These are phyloP conservation scores for Penicillium occitanis DNA, from an alignment of 2,329 filamentous ascomycete species.

Conservation along the genomic window DNA sequence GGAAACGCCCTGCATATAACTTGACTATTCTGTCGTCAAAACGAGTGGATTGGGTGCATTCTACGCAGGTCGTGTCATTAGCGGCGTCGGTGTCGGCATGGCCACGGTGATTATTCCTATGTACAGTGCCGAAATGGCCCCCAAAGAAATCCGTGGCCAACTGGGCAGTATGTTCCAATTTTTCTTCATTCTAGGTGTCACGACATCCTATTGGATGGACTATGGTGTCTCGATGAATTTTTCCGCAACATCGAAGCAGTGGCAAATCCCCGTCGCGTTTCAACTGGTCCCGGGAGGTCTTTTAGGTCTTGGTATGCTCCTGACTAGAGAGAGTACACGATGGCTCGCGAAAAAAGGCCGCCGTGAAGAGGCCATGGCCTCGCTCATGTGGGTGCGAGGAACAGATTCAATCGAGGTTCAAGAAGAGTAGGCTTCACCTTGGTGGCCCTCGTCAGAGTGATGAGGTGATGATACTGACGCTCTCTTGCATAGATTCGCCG, in stretches of 20 bases:
- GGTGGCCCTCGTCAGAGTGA: too few species aligned
- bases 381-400: constrained; percentile 52
- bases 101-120: constrained; percentile 58
- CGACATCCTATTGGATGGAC: constrained; percentile 41
- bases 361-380: constrained; percentile 49
- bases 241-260: constrained; percentile 44
- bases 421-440: constrained; percentile 11
- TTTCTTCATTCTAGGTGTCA: constrained; percentile 32
- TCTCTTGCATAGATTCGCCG: constrained; percentile 5
- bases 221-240: constrained; percentile 49
- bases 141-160: constrained; percentile 55
- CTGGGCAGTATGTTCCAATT: constrained; percentile 52
- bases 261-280: constrained; percentile 51
- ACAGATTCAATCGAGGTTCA: constrained; percentile 29
- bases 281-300: constrained; percentile 52
- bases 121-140: constrained; percentile 57
- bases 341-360: constrained; percentile 53
- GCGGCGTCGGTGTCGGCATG: constrained; percentile 55
- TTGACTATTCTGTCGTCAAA: constrained; percentile 42
- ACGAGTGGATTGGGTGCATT: constrained; percentile 41
- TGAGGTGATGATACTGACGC: too few species aligned
- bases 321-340: constrained; percentile 50
- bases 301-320: constrained; percentile 50
- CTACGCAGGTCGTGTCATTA: constrained; percentile 49
- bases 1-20: constrained; percentile 54